A percentile compares a stretch with the other conserved stretches of the same genome.
Evolutionary conservation across 208 protist species (phyloP).

Genomic region (Leishmania guyanensis): DNA sequence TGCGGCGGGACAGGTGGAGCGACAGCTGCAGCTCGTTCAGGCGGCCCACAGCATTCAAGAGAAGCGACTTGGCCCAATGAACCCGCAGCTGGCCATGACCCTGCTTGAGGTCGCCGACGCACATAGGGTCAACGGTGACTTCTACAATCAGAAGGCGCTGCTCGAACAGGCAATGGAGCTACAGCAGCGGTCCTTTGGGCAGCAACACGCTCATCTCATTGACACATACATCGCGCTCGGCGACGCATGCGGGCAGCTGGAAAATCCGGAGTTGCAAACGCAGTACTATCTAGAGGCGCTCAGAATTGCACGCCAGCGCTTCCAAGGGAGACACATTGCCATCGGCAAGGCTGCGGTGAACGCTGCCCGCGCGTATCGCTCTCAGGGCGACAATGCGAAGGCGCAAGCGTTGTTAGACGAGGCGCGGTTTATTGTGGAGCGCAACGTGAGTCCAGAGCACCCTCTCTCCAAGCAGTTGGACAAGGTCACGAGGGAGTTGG

Average conservation of each 20-base stretch:
- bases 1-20: constrained; percentile 47
- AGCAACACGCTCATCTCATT: constrained; percentile 72
- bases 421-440: constrained; percentile 54
- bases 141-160: constrained; percentile 67
- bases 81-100: constrained; percentile 80
- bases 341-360: constrained; percentile 65
- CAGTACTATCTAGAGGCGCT: constrained; percentile 77
- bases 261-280: constrained; percentile 51
- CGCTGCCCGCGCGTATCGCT: constrained; percentile 57
- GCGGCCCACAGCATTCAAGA: constrained; percentile 78
- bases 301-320: constrained; percentile 66
- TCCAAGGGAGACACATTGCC: constrained; percentile 60
- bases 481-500: constrained; percentile 37
- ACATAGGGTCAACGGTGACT: constrained; percentile 65
- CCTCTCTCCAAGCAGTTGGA: constrained; percentile 45
- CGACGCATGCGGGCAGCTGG: constrained; percentile 67
- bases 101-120: constrained; percentile 74
- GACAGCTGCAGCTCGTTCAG: constrained; percentile 67
- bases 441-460: constrained; percentile 53
- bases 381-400: constrained; percentile 48
- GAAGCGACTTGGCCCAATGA: constrained; percentile 60
- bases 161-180: constrained; percentile 78
- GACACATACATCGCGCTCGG: constrained; percentile 75
- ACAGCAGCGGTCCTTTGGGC: constrained; percentile 83
- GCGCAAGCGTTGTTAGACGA: constrained; percentile 48